Percentiles rank a stretch among this genome's conserved stretches.
phyloP scores from a whole-genome alignment of 768 basidiomycete genomes.

The Podaxis rugospora region DNA sequence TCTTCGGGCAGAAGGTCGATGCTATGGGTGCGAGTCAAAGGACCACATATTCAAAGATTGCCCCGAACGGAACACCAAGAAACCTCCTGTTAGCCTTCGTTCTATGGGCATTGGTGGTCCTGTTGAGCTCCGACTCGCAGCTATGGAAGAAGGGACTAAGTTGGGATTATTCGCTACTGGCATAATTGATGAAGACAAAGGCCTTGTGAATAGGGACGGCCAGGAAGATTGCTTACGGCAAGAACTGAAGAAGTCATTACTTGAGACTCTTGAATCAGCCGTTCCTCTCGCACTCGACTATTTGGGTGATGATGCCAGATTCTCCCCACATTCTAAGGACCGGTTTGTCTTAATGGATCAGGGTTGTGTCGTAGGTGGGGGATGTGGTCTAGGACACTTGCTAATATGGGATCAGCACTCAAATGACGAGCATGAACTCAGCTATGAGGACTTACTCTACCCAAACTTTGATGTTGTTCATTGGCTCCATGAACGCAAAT shows the following conservation, averaged over 20 bases:
- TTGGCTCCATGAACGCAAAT: not conserved
- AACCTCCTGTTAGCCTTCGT: not conserved
- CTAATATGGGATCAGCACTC: not conserved
- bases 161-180: not conserved
- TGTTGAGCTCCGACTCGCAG: slow-evolving; percentile 1
- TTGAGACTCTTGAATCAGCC: not conserved
- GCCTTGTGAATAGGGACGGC: not conserved
- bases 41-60: not conserved
- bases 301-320: not conserved
- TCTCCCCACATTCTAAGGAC: not conserved
- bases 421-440: not conserved
- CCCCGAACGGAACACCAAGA: not conserved
- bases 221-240: not conserved
- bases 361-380: not conserved
- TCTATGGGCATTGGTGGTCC: not conserved
- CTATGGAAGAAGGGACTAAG: not conserved
- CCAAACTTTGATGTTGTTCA: not conserved
- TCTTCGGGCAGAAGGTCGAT: not conserved
- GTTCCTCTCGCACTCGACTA: not conserved
- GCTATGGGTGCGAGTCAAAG: not conserved
- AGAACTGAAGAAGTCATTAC: not conserved
- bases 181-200: not conserved
- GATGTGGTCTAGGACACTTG: not conserved
- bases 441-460: not conserved
- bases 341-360: not conserved